phyloP scores from a whole-genome alignment of 495 filamentous ascomycete species.

The Pyrenula massariospora region DNA sequence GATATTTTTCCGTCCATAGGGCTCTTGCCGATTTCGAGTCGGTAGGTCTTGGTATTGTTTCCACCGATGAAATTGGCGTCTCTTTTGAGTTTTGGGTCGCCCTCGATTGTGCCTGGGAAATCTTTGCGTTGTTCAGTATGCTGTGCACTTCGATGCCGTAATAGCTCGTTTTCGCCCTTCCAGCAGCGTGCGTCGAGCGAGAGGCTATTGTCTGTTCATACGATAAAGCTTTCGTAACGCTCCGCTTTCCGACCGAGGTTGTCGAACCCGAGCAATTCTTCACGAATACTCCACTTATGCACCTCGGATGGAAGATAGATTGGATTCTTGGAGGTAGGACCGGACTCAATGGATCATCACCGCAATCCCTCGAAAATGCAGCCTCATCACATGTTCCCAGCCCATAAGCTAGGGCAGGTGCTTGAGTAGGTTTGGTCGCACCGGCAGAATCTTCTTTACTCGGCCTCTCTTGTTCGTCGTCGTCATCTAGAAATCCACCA shows the following conservation, averaged over 20 bases:
- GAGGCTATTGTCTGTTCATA: constrained; percentile 60
- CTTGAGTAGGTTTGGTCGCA: not conserved
- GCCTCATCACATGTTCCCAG: not conserved
- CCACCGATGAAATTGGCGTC: constrained; percentile 13
- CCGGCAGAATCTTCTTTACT: not conserved
- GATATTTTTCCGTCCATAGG: constrained; percentile 85
- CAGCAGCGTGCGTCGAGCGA: constrained; percentile 54
- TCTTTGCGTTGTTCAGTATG: constrained; percentile 57
- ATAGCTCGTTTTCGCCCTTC: constrained; percentile 68
- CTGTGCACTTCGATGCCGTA: constrained; percentile 86
- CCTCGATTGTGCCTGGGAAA: not conserved
- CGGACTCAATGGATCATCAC: not conserved
- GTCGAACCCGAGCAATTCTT: constrained; percentile 57
- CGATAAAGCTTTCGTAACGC: constrained; percentile 31
- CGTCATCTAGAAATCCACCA: constrained; percentile 34
- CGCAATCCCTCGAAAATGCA: not conserved
- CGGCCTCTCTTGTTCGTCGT: constrained; percentile 18
- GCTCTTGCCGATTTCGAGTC: constrained; percentile 26
- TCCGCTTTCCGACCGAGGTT: constrained; percentile 41
- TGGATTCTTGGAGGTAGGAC: not conserved
- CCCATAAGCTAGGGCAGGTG: not conserved
- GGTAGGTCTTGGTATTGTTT: constrained; percentile 12
- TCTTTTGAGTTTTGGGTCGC: constrained; percentile 24
- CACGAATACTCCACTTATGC: constrained; percentile 13
- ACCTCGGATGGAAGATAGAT: not conserved